Evolutionary conservation across 139 green algal genomes (phyloP).

Genomic region (Desmodesmus armatus): DNA sequence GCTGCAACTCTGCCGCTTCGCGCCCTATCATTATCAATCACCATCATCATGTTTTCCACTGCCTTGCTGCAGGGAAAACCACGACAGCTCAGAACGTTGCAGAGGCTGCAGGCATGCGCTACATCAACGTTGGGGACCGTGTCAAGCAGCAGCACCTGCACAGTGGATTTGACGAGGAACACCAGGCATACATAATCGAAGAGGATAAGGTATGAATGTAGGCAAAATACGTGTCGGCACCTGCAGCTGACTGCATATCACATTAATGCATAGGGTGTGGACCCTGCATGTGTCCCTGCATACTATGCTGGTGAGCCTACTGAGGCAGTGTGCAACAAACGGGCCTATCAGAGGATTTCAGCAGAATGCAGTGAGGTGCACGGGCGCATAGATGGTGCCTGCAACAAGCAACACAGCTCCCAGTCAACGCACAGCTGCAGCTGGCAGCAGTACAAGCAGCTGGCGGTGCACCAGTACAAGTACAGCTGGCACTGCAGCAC

Average conservation of each 20-base stretch:
- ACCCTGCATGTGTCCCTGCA: no score
- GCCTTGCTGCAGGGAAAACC: slow-evolving; percentile 3
- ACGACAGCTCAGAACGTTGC: slow-evolving; percentile 63
- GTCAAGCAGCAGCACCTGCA: slow-evolving; percentile 87
- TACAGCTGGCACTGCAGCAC: no score
- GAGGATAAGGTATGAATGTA: slow-evolving; percentile 99
- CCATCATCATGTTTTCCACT: background rate
- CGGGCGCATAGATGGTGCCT: no score
- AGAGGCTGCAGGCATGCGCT: slow-evolving; percentile 61
- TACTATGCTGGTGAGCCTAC: no score
- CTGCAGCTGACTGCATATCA: background rate
- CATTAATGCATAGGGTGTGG: background rate
- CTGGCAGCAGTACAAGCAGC: no score
- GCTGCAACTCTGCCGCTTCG: background rate
- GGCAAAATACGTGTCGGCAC: slow-evolving; percentile 13
- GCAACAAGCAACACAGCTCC: no score
- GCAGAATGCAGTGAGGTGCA: no score
- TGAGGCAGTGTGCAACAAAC: no score
- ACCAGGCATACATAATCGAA: slow-evolving; percentile 87
- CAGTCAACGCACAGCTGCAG: no score
- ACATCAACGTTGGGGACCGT: slow-evolving; percentile 77
- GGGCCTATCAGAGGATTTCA: no score
- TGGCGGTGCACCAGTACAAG: no score
- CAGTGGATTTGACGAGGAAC: slow-evolving; percentile 89
- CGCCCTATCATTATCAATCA: background rate